Conservation (phyloP, 164 flowering plant species). For the Kalanchoe fedtschenkoi region DNA sequence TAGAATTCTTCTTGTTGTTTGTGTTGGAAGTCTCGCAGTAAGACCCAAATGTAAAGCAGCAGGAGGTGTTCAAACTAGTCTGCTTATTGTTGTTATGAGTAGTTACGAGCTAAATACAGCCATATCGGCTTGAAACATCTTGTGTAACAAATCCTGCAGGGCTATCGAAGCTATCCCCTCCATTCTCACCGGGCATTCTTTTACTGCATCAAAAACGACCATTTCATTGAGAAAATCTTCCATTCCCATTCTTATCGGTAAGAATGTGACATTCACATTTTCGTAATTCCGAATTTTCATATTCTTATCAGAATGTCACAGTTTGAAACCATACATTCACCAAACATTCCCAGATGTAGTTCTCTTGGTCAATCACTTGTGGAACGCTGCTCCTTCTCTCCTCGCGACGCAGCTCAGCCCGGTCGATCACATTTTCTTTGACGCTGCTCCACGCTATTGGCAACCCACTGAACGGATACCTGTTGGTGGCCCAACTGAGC, state of each 20-base stretch:
- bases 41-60: slow-evolving; percentile 17
- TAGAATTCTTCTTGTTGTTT: slow-evolving; percentile 33
- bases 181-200: slow-evolving; percentile 40
- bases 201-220: slow-evolving; percentile 73
- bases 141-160: slow-evolving; percentile 57
- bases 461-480: slow-evolving; percentile 95
- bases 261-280: too few species aligned
- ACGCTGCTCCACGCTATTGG: slow-evolving; percentile 74
- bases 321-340: too few species aligned
- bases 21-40: slow-evolving; percentile 12
- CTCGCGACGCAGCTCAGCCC: too few species aligned
- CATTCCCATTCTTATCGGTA: too few species aligned
- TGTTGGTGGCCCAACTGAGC: slow-evolving; percentile 88
- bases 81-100: background rate
- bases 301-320: too few species aligned
- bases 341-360: too few species aligned
- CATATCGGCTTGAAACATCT: slow-evolving; percentile 50
- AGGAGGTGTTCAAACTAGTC: background rate
- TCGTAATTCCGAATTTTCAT: too few species aligned
- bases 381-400: too few species aligned
- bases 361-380: too few species aligned
- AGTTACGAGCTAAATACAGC: slow-evolving; percentile 11
- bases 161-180: slow-evolving; percentile 58
- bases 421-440: slow-evolving; percentile 62
- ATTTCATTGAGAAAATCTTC: slow-evolving; percentile 79